A percentile compares a stretch with the other conserved stretches of the same genome.
Evolutionary conservation across 1,284 basidiomycete species (phyloP).

Genomic region (Thecaphora frezii): DNA sequence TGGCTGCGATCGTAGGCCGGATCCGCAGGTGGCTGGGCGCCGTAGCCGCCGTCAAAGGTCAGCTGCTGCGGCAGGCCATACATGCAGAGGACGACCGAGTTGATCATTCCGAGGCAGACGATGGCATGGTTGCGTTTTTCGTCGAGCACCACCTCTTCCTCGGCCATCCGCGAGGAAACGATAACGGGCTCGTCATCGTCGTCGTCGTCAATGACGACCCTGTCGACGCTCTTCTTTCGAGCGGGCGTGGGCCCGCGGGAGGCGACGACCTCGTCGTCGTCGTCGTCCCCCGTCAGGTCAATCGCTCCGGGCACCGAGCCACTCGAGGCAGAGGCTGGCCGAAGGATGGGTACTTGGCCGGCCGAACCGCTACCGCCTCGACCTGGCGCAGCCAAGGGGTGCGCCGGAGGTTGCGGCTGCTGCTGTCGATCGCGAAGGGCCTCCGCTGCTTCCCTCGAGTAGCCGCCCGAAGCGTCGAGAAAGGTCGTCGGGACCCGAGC

Average conservation of each 20-base stretch:
- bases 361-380: neutral
- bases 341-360: neutral
- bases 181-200: conserved; percentile 46
- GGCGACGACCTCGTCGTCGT: conserved; percentile 14
- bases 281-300: conserved; percentile 36
- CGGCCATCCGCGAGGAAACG: conserved; percentile 23
- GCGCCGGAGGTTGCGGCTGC: neutral
- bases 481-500: conserved; percentile 46
- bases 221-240: neutral
- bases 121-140: conserved; percentile 30
- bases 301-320: conserved; percentile 2
- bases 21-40: conserved; percentile 26
- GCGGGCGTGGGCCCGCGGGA: conserved; percentile 8
- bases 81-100: conserved; percentile 46
- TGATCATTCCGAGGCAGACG: conserved; percentile 51
- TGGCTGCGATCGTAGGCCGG: conserved; percentile 20
- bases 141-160: conserved; percentile 29
- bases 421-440: neutral
- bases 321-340: neutral
- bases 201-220: conserved; percentile 21
- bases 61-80: conserved; percentile 42
- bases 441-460: conserved; percentile 7
- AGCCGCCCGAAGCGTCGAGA: conserved; percentile 31
- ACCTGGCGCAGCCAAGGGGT: neutral
- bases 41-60: conserved; percentile 15